phyloP scores from a whole-genome alignment of 345 rosid species.

The Populus simonii region DNA sequence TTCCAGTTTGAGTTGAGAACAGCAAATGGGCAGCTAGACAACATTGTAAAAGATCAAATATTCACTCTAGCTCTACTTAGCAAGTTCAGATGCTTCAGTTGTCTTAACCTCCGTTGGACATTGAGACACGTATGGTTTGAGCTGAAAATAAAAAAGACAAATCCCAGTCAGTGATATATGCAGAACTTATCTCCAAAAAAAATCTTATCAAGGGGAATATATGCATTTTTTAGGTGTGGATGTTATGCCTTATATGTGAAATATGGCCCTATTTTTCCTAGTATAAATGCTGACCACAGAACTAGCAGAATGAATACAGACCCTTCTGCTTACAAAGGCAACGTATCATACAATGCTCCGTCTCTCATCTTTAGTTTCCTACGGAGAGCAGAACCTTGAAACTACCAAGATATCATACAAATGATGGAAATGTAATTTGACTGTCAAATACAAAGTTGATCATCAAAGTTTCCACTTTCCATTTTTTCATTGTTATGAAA shows the following conservation, averaged over 20 bases:
- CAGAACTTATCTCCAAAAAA: neutral
- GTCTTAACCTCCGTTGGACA: constrained; percentile 42
- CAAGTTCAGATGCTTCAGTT: constrained; percentile 39
- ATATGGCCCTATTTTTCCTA: neutral
- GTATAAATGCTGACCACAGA: neutral
- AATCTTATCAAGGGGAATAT: neutral
- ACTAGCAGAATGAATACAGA: neutral
- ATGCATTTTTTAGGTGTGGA: neutral
- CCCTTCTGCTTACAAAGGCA: neutral
- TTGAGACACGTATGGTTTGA: constrained; percentile 60
- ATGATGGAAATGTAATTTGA: neutral
- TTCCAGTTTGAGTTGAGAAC: neutral
- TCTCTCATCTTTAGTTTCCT: neutral
- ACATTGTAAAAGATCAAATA: neutral
- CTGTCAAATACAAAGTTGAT: neutral
- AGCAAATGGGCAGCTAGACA: neutral
- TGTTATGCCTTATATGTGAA: neutral
- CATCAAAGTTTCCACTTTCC: neutral
- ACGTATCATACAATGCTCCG: neutral
- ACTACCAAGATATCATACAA: neutral
- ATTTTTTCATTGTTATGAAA: neutral
- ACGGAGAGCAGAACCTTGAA: neutral
- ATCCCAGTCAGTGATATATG: constrained; percentile 4
- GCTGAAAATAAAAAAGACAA: constrained; percentile 41
- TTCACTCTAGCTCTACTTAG: constrained; percentile 25